Conservation (phyloP, 2,329 filamentous ascomycete species). For the Graphilbum ipis-grandicollis region DNA sequence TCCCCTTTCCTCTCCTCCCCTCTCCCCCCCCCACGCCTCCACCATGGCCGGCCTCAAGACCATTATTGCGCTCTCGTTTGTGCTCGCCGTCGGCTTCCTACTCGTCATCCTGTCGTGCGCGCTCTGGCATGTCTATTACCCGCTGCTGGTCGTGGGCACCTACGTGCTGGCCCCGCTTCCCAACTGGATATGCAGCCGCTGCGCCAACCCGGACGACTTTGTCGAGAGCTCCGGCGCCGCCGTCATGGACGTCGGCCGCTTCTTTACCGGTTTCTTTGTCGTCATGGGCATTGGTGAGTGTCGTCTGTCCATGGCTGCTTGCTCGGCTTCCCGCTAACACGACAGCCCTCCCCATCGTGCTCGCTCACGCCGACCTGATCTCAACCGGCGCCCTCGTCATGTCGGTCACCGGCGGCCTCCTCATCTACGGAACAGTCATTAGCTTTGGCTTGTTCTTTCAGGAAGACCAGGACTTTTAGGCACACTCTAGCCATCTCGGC, state of each 20-base stretch:
- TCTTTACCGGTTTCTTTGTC: slow-evolving; percentile 88
- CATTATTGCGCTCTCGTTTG: slow-evolving; percentile 97
- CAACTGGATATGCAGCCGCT: slow-evolving; percentile 88
- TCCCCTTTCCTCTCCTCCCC: background rate
- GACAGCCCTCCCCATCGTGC: slow-evolving; percentile 67
- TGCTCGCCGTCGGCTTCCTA: slow-evolving; percentile 95
- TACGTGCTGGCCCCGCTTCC: slow-evolving; percentile 87
- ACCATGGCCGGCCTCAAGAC: slow-evolving; percentile 84
- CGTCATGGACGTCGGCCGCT: slow-evolving; percentile 82
- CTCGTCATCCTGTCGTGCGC: slow-evolving; percentile 97
- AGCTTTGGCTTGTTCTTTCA: slow-evolving; percentile 98
- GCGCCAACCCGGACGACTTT: slow-evolving; percentile 87
- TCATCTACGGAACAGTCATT: slow-evolving; percentile 97
- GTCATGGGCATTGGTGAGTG: slow-evolving; percentile 90
- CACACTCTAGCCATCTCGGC: background rate
- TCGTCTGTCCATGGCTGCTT: slow-evolving; percentile 5
- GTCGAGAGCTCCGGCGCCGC: slow-evolving; percentile 70
- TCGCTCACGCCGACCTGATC: slow-evolving; percentile 79
- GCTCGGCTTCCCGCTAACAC: slow-evolving; percentile 1
- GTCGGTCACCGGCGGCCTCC: slow-evolving; percentile 77
- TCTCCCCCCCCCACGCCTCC: background rate
- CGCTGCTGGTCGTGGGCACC: slow-evolving; percentile 86
- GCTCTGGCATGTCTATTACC: slow-evolving; percentile 86
- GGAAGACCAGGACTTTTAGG: slow-evolving; percentile 85
- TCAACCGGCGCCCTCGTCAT: slow-evolving; percentile 76